Evolutionary conservation across 2,329 filamentous ascomycete species (phyloP).

Genomic region (Biscogniauxia mediterranea): DNA sequence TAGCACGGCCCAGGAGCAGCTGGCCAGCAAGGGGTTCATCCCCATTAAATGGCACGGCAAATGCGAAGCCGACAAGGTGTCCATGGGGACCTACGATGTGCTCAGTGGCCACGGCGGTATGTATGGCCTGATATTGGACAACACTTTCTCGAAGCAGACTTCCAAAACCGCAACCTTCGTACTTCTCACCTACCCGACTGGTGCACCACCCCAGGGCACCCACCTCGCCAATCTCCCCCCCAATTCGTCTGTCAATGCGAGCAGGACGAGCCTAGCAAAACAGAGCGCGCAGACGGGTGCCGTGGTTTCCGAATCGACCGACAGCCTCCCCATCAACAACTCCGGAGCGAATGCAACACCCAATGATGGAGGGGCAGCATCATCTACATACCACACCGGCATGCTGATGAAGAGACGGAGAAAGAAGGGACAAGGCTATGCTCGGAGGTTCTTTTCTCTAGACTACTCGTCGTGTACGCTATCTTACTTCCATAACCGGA

Average conservation of each 20-base stretch:
- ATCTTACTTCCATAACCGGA: conserved; percentile 94
- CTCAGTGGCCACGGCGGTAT: conserved; percentile 74
- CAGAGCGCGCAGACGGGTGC: conserved; percentile 45
- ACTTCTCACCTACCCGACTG: conserved; percentile 88
- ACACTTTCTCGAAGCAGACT: conserved; percentile 93
- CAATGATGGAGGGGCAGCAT: conserved; percentile 45
- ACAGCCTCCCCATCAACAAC: conserved; percentile 58
- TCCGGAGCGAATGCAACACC: conserved; percentile 47
- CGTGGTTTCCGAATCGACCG: conserved; percentile 53
- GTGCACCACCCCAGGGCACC: conserved; percentile 70
- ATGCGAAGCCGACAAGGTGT: conserved; percentile 94
- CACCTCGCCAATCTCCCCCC: conserved; percentile 62
- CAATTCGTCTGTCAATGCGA: conserved; percentile 34
- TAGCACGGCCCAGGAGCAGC: conserved; percentile 59
- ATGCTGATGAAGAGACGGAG: conserved; percentile 84
- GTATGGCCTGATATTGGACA: conserved; percentile 97
- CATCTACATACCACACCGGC: conserved; percentile 72
- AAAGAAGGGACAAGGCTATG: conserved; percentile 92
- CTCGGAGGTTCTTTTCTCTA: conserved; percentile 89
- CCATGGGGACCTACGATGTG: conserved; percentile 86
- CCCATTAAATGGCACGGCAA: conserved; percentile 85
- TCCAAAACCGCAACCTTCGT: conserved; percentile 96
- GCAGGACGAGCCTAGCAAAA: conserved; percentile 53
- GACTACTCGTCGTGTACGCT: conserved; percentile 93
- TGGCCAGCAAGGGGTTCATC: conserved; percentile 66